Percentiles rank a stretch among this genome's conserved stretches.
These are phyloP conservation scores for Gynochthodes officinalis DNA, from an alignment of 257 asterid species.

Conservation along the genomic window DNA sequence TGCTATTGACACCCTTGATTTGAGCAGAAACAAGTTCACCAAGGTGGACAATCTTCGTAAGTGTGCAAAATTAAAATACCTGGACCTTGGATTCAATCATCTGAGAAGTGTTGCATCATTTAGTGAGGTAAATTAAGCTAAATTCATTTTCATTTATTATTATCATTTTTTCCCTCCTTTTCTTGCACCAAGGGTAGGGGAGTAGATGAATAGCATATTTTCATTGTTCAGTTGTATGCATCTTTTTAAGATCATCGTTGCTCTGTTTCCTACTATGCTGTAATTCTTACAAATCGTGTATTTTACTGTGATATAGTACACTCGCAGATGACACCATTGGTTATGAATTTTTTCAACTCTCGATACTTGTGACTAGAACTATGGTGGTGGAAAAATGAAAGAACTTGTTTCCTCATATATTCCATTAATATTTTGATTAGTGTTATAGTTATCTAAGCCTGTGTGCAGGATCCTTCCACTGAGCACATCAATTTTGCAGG, in stretches of 20 bases:
- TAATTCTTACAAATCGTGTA: background rate
- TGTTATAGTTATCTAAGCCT: conserved; percentile 4
- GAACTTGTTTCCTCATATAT: background rate
- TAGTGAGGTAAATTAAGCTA: conserved; percentile 54
- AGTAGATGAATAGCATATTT: background rate
- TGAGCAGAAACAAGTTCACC: conserved; percentile 86
- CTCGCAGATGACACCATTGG: background rate
- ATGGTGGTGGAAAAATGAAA: background rate
- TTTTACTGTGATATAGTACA: background rate
- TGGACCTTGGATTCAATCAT: conserved; percentile 91
- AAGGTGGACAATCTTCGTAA: conserved; percentile 86
- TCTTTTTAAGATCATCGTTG: background rate
- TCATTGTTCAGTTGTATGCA: background rate
- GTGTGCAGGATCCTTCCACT: conserved; percentile 16
- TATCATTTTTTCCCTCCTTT: background rate
- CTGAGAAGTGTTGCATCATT: conserved; percentile 75
- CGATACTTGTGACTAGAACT: background rate
- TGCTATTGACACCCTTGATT: conserved; percentile 81
- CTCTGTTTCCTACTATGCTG: background rate
- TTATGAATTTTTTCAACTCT: background rate
- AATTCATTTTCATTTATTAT: background rate
- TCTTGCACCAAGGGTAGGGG: too few relatives aligned
- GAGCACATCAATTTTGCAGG: conserved; percentile 52
- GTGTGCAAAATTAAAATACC: conserved; percentile 75
- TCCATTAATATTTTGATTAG: background rate